Evolutionary conservation across 805 yeast species (phyloP).

Genomic region (Schwanniomyces sp.): DNA sequence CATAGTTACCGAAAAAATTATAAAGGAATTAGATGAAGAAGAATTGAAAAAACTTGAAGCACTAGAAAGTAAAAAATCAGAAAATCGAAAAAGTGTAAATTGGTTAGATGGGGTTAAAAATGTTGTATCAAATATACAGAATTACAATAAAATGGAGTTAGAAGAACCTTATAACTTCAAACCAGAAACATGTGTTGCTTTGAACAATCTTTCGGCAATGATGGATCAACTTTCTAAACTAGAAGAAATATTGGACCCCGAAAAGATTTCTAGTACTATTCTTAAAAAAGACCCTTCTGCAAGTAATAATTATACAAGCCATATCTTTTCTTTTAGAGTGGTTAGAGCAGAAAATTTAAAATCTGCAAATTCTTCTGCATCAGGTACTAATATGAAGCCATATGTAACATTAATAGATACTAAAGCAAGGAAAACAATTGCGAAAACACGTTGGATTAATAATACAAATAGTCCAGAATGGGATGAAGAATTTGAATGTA

Average conservation of each 20-base stretch:
- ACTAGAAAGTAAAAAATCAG: slow-evolving; percentile 14
- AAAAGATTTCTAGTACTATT: slow-evolving; percentile 46
- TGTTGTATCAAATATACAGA: slow-evolving; percentile 44
- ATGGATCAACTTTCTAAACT: slow-evolving; percentile 47
- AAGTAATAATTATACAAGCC: slow-evolving; percentile 38
- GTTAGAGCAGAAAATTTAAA: slow-evolving; percentile 62
- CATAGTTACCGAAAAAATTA: slow-evolving; percentile 33
- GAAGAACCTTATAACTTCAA: slow-evolving; percentile 58
- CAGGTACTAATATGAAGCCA: slow-evolving; percentile 47
- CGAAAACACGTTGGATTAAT: slow-evolving; percentile 65
- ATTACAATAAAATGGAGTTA: slow-evolving; percentile 28
- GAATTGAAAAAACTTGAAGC: slow-evolving; percentile 16
- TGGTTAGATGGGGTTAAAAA: slow-evolving; percentile 58
- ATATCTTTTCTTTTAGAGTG: slow-evolving; percentile 62
- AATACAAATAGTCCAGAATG: slow-evolving; percentile 72
- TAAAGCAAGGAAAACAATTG: slow-evolving; percentile 52
- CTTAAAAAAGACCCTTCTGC: slow-evolving; percentile 30
- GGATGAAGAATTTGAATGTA: slow-evolving; percentile 81
- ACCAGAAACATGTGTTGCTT: slow-evolving; percentile 67
- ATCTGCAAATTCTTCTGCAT: slow-evolving; percentile 34
- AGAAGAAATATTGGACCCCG: slow-evolving; percentile 61
- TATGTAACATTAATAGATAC: slow-evolving; percentile 66
- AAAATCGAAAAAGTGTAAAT: slow-evolving; percentile 20
- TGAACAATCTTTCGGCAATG: slow-evolving; percentile 64
- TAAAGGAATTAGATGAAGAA: slow-evolving; percentile 43